These are phyloP conservation scores for Pyrus bretschneideri DNA, from an alignment of 306 rosid genomes.

Conservation along the genomic window DNA sequence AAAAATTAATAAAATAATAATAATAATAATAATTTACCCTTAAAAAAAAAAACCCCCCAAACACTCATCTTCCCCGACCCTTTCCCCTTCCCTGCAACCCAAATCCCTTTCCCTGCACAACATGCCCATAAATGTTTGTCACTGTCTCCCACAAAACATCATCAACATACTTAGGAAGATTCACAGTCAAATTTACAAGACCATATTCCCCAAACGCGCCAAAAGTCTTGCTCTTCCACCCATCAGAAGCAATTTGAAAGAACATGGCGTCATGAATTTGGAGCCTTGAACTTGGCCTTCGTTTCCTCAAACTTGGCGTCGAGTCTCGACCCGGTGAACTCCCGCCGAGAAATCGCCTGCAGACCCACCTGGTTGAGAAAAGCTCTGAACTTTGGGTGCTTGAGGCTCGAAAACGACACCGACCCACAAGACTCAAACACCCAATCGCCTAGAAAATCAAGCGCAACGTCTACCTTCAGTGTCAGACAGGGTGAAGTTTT, in stretches of 20 bases:
- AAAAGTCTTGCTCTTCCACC: slow-evolving; percentile 55
- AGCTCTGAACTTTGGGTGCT: slow-evolving; percentile 77
- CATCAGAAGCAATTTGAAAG: slow-evolving; percentile 73
- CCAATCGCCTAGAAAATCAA: slow-evolving; percentile 79
- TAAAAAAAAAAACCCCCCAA: no score
- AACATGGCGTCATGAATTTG: slow-evolving; percentile 84
- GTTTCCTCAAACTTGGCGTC: slow-evolving; percentile 63
- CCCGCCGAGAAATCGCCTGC: slow-evolving; percentile 54
- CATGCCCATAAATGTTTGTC: slow-evolving; percentile 72
- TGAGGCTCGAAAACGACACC: slow-evolving; percentile 67
- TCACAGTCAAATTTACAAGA: slow-evolving; percentile 67
- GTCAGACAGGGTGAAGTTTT: slow-evolving; percentile 71
- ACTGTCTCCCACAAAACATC: slow-evolving; percentile 84
- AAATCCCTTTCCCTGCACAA: slow-evolving; percentile 12
- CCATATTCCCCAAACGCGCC: slow-evolving; percentile 35
- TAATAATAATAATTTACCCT: no score
- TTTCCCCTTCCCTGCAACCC: no score
- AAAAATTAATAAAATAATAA: no score
- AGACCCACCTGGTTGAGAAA: slow-evolving; percentile 76
- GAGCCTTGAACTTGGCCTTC: slow-evolving; percentile 61
- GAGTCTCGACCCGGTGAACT: slow-evolving; percentile 46
- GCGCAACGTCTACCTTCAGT: slow-evolving; percentile 55
- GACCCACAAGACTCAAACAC: slow-evolving; percentile 76
- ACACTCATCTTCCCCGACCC: no score
- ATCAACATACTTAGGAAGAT: slow-evolving; percentile 81